Percentiles rank a stretch among this genome's conserved stretches.
phyloP scores from a whole-genome alignment of 2,329 filamentous ascomycete genomes.

The Pezicula radicicola region DNA sequence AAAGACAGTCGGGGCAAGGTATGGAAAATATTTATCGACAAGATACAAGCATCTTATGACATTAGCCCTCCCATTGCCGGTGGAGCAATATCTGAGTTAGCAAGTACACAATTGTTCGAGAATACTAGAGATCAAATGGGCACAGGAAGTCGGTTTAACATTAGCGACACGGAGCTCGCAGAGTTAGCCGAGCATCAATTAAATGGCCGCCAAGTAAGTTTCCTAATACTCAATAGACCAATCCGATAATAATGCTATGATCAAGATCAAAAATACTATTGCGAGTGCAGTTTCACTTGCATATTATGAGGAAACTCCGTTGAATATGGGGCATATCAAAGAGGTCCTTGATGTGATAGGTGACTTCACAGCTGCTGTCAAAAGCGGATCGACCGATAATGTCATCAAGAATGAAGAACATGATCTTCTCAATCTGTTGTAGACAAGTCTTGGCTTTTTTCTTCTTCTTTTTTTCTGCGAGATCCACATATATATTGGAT shows the following conservation, averaged over 20 bases:
- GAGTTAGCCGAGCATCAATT: slow-evolving; percentile 54
- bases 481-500: too few relatives aligned
- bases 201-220: slow-evolving; percentile 70
- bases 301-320: slow-evolving; percentile 65
- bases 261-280: slow-evolving; percentile 81
- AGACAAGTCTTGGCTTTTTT: too few relatives aligned
- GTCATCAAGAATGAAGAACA: too few relatives aligned
- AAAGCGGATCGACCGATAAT: too few relatives aligned
- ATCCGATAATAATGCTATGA: neutral
- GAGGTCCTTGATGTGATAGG: slow-evolving; percentile 81
- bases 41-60: too few relatives aligned
- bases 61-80: too few relatives aligned
- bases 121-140: neutral
- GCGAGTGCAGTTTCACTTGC: slow-evolving; percentile 80
- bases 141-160: too few relatives aligned
- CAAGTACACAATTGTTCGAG: neutral
- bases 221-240: slow-evolving; percentile 56
- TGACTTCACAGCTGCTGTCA: slow-evolving; percentile 56
- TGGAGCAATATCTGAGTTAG: too few relatives aligned
- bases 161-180: neutral
- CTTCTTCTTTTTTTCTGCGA: too few relatives aligned
- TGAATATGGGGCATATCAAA: slow-evolving; percentile 77
- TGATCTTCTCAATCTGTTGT: too few relatives aligned
- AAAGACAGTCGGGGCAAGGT: neutral
- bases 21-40: neutral